Base-by-base conservation (phyloP, 257 asterid genomes). In the Jaltomata sinuosa region DNA sequence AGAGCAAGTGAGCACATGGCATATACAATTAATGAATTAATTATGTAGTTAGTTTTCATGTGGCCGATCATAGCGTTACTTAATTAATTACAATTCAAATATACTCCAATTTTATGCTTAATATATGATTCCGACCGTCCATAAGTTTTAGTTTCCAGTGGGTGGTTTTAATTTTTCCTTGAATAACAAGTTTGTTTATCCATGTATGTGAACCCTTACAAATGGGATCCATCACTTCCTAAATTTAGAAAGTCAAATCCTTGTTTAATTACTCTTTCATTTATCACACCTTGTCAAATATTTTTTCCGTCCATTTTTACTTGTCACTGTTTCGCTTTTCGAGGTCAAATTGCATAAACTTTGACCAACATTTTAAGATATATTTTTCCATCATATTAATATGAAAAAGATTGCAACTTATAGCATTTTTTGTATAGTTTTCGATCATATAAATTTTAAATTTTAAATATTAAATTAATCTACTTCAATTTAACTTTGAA, bases 191-290 rank as follows among this genome's bases (percentile, higher is more conserved):
- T 52, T 47, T 47, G n/a, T n/a, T 25, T 76, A 45, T 74, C 40
- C 25, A 76, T 47, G 61, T 74, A 76, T 47, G 81, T 45, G 40
- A 76, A 74, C 22, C 40, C 81, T 25, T 47, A 18, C 61, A 74
- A 27, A 76, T 15, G 81, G 81, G 81, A 21, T 76, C 85, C 54
- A 38, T 81, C 27, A 64, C 79, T 45, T 82, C 57, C 84, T 22
- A 29, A 82, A 19, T 27, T 42, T 64, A 22, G 79, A 29, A 82
- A 64, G 65, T 45, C 50, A 82, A 82, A 6, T 34, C 27, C 25
- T 47, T 27, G 6, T 45, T 76, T 64, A 64, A 64, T 3, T 74
- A 74, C 1, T 42, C 38, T 25, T 74, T 45, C 80, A 72, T 42
- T 72, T 74, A 74, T 74, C 57, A 45, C 80, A 22, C 10, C 7